Conservation (phyloP, 371 early-diverging fungal species). For the Mucor sp. region DNA sequence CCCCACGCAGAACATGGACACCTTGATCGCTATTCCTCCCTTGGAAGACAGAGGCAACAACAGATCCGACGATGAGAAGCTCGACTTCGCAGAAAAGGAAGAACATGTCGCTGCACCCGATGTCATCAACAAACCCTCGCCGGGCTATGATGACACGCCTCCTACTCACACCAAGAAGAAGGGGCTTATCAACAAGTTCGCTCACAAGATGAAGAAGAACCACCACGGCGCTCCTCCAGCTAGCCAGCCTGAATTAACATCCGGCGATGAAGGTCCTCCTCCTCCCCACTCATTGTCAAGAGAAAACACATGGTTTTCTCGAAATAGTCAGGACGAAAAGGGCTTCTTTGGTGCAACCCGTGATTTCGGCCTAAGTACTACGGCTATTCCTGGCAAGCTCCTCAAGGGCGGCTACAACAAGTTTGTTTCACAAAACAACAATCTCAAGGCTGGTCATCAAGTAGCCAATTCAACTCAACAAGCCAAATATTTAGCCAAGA, state of each 20-base stretch:
- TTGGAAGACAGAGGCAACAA: slow-evolving; percentile 17
- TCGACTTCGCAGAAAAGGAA: neutral
- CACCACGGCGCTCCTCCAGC: neutral
- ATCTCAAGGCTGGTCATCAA: neutral
- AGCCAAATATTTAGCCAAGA: slow-evolving; percentile 51
- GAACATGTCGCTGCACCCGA: neutral
- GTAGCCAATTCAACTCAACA: slow-evolving; percentile 42
- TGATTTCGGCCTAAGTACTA: slow-evolving; percentile 26
- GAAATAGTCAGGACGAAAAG: slow-evolving; percentile 27
- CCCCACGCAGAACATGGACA: slow-evolving; percentile 34
- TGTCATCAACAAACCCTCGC: neutral
- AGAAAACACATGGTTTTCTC: slow-evolving; percentile 29
- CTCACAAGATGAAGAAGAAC: slow-evolving; percentile 8
- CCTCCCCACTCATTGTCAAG: slow-evolving; percentile 4
- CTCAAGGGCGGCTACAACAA: slow-evolving; percentile 31
- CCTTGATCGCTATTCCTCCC: slow-evolving; percentile 33
- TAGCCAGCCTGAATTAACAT: neutral
- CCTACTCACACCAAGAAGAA: neutral
- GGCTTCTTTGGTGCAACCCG: slow-evolving; percentile 21
- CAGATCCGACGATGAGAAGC: slow-evolving; percentile 22
- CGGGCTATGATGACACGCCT: neutral
- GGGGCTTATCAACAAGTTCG: slow-evolving; percentile 11
- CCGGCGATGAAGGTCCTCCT: slow-evolving; percentile 6
- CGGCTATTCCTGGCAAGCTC: slow-evolving; percentile 36
- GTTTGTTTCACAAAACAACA: slow-evolving; percentile 8